Conservation (phyloP, 2,329 filamentous ascomycete genomes). For the Alternaria conjuncta region DNA sequence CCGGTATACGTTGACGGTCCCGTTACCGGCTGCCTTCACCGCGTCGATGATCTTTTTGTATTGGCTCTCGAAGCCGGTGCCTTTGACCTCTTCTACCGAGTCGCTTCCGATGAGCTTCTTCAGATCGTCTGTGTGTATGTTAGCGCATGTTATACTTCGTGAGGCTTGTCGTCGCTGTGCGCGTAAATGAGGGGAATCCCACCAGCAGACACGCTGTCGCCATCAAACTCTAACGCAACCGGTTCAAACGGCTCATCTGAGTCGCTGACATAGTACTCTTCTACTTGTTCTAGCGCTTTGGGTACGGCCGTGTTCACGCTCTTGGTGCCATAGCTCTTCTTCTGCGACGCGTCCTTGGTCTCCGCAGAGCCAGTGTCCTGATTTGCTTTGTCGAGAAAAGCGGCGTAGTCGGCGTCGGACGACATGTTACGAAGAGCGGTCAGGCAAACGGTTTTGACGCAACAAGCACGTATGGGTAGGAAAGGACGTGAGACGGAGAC, state of each 20-base stretch:
- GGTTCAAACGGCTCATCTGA: conserved; percentile 85
- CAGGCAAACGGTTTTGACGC: neutral
- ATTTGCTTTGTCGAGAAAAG: conserved; percentile 89
- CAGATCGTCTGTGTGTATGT: conserved; percentile 66
- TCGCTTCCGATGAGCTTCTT: conserved; percentile 68
- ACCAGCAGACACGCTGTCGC: conserved; percentile 63
- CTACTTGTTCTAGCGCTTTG: conserved; percentile 41
- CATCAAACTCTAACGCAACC: conserved; percentile 70
- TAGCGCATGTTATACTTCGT: conserved; percentile 5
- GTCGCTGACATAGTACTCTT: conserved; percentile 77
- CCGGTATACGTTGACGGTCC: conserved; percentile 77
- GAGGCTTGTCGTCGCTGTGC: neutral
- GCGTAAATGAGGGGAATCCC: conserved; percentile 31
- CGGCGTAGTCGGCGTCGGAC: conserved; percentile 80
- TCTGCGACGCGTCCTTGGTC: conserved; percentile 27
- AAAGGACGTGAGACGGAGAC: neutral
- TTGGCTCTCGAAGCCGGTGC: conserved; percentile 74
- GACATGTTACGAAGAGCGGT: conserved; percentile 60
- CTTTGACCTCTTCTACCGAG: conserved; percentile 69
- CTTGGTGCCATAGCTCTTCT: conserved; percentile 41
- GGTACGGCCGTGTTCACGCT: conserved; percentile 65
- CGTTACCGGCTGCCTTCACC: conserved; percentile 68
- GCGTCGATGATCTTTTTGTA: conserved; percentile 74
- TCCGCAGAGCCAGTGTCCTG: conserved; percentile 58
- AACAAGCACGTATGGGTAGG: neutral